phyloP scores from a whole-genome alignment of 1,284 basidiomycete genomes.

The Marasmius sp. region DNA sequence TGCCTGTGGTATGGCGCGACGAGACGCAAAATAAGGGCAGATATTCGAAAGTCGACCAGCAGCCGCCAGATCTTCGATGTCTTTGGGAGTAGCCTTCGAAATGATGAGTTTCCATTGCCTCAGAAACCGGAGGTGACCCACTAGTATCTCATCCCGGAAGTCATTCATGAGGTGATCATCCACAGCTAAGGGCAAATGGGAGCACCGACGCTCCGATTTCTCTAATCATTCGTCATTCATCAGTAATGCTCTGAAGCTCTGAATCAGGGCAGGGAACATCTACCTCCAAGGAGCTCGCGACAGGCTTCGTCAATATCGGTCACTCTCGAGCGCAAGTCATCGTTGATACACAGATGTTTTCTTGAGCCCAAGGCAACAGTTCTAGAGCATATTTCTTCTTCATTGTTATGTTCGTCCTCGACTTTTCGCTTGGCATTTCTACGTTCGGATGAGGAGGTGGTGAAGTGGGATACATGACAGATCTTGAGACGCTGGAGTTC shows the following conservation, averaged over 20 bases:
- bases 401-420: slow-evolving; percentile 27
- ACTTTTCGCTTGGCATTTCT: slow-evolving; percentile 28
- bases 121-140: slow-evolving; percentile 32
- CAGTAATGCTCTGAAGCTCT: no score
- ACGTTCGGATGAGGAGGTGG: slow-evolving; percentile 15
- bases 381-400: slow-evolving; percentile 40
- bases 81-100: slow-evolving; percentile 78
- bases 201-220: slow-evolving; percentile 71
- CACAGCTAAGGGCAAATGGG: slow-evolving; percentile 74
- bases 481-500: slow-evolving; percentile 79
- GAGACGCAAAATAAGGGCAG: slow-evolving; percentile 94
- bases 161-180: slow-evolving; percentile 80
- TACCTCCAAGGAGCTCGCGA: slow-evolving; percentile 82
- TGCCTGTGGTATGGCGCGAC: slow-evolving; percentile 86
- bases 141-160: slow-evolving; percentile 87
- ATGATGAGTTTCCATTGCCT: slow-evolving; percentile 1
- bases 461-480: background rate
- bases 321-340: slow-evolving; percentile 62
- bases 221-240: slow-evolving; percentile 31
- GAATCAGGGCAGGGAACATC: slow-evolving; percentile 13
- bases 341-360: slow-evolving; percentile 93
- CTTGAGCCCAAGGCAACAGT: slow-evolving; percentile 88
- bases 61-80: slow-evolving; percentile 90
- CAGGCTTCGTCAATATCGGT: slow-evolving; percentile 93
- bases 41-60: slow-evolving; percentile 67